phyloP scores from a whole-genome alignment of 345 rosid species.

The Pelargonium nanum region DNA sequence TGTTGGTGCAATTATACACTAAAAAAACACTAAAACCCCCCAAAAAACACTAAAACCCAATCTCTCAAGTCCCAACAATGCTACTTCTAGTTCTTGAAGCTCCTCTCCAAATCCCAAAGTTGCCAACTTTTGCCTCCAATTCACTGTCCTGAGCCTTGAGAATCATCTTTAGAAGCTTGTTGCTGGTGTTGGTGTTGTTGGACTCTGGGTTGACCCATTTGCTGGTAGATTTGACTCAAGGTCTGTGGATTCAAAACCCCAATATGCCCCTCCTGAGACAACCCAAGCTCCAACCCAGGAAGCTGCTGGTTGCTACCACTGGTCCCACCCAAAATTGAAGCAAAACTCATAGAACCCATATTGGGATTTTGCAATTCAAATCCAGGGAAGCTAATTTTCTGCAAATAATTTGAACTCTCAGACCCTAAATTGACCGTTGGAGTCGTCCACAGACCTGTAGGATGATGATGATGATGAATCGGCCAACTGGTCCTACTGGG shows the following conservation, averaged over 20 bases:
- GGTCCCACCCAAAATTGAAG: constrained; percentile 20
- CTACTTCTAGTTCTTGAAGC: neutral
- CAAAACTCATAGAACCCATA: constrained; percentile 27
- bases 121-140: too few relatives aligned
- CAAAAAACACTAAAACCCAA: neutral
- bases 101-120: neutral
- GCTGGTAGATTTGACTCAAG: constrained; percentile 29
- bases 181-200: constrained; percentile 20
- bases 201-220: constrained; percentile 28
- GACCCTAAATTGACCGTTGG: constrained; percentile 19
- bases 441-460: constrained; percentile 11
- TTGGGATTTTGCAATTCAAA: constrained; percentile 19
- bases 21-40: neutral
- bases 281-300: constrained; percentile 37
- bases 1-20: neutral
- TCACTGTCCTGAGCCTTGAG: constrained; percentile 21
- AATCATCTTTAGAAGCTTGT: constrained; percentile 20
- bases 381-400: constrained; percentile 24
- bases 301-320: constrained; percentile 18
- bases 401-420: constrained; percentile 16
- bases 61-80: neutral
- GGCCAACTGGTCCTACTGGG: constrained; percentile 23
- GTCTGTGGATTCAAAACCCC: constrained; percentile 16
- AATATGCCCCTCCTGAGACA: constrained; percentile 31
- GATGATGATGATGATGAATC: constrained; percentile 22